These are phyloP conservation scores for Rhododendron williamsianum DNA, from an alignment of 148 eudicot genomes.

Conservation along the genomic window DNA sequence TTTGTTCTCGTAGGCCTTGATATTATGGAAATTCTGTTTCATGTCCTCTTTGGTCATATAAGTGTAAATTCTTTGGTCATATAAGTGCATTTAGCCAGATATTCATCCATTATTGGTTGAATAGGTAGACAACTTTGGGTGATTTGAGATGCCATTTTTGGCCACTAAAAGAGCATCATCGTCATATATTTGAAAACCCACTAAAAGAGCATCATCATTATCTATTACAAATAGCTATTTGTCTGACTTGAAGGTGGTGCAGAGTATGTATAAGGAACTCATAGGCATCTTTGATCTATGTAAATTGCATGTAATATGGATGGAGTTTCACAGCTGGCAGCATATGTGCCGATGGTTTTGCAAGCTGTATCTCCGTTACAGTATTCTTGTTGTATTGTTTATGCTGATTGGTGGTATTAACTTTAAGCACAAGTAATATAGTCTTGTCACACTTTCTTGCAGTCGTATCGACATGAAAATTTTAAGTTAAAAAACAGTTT, in stretches of 20 bases:
- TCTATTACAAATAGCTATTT: background rate
- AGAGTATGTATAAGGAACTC: background rate
- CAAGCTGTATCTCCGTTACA: background rate
- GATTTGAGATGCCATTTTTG: slow-evolving; percentile 3
- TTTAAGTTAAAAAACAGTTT: background rate
- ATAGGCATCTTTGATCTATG: background rate
- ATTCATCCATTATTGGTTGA: background rate
- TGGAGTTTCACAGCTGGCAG: background rate
- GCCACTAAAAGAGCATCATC: background rate
- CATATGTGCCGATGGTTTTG: background rate
- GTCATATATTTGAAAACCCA: background rate
- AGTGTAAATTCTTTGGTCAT: background rate
- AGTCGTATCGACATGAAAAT: background rate
- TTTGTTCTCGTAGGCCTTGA: background rate
- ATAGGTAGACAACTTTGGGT: background rate
- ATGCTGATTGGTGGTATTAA: background rate
- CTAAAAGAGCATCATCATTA: background rate
- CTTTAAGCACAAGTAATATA: background rate
- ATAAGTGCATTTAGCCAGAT: background rate
- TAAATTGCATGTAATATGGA: background rate
- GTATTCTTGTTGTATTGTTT: background rate
- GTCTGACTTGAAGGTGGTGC: background rate
- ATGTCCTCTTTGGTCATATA: background rate
- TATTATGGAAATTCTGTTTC: background rate
- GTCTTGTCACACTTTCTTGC: background rate